phyloP scores from a whole-genome alignment of 75 land plant species.

The Gnetum montanum region DNA sequence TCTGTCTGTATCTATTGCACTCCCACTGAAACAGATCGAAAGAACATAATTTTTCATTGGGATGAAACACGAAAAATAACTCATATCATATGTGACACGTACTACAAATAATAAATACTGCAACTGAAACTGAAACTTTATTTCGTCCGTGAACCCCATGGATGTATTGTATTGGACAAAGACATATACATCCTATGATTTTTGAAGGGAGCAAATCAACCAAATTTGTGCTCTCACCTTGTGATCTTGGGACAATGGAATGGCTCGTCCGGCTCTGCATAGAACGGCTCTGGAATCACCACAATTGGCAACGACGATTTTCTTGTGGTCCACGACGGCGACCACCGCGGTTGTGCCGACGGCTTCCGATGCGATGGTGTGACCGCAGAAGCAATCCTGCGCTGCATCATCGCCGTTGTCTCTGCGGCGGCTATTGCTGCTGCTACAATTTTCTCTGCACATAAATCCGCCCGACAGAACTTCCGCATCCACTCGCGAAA shows the following conservation, averaged over 20 bases:
- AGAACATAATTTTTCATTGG: background rate
- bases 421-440: background rate
- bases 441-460: background rate
- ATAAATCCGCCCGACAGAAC: constrained; percentile 2
- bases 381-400: constrained; percentile 18
- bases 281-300: constrained; percentile 76
- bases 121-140: background rate
- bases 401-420: too few species aligned
- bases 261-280: constrained; percentile 40
- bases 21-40: too few species aligned
- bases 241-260: constrained; percentile 68
- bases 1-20: background rate
- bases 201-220: background rate
- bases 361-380: constrained; percentile 24
- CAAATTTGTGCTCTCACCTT: constrained; percentile 26
- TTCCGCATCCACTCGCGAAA: constrained; percentile 41
- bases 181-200: background rate
- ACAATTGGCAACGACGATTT: constrained; percentile 72
- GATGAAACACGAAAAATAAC: background rate
- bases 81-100: background rate
- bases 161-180: background rate
- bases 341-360: constrained; percentile 73
- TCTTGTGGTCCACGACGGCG: constrained; percentile 33
- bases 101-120: background rate
- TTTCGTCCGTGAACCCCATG: too few species aligned